A percentile compares a stretch with the other conserved stretches of the same genome.
phyloP scores from a whole-genome alignment of 73 alveolate species.

The Paramecium primaurelia region DNA sequence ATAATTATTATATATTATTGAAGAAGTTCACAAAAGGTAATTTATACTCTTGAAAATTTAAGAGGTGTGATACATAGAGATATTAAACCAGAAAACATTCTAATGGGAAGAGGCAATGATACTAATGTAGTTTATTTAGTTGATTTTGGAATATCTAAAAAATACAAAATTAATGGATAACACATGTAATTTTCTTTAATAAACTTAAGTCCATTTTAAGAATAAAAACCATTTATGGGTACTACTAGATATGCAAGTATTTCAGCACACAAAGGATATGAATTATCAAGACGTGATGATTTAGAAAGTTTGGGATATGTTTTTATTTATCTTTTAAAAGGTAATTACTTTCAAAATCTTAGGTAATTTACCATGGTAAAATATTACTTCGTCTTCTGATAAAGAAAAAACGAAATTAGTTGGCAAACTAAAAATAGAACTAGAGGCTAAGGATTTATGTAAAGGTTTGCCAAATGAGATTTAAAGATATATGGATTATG shows the following conservation, averaged over 20 bases:
- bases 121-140: constrained; percentile 56
- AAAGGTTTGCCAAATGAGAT: constrained; percentile 62
- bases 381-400: constrained; percentile 82
- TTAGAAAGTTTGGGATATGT: constrained; percentile 81
- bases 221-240: constrained; percentile 64
- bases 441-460: constrained; percentile 85
- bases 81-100: constrained; percentile 80
- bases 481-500: constrained; percentile 63
- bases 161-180: constrained; percentile 41
- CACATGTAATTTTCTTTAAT: not conserved
- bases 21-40: constrained; percentile 49
- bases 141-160: constrained; percentile 88
- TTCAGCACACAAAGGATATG: constrained; percentile 82
- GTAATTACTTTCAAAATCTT: constrained; percentile 69
- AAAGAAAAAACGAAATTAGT: constrained; percentile 89
- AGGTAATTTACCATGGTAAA: constrained; percentile 93
- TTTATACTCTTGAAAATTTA: not conserved
- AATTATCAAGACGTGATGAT: constrained; percentile 85
- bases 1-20: constrained; percentile 1
- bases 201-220: constrained; percentile 39
- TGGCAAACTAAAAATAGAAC: constrained; percentile 77
- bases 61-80: constrained; percentile 74
- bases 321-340: constrained; percentile 67
- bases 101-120: constrained; percentile 70
- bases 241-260: constrained; percentile 80